Evolutionary conservation across 805 yeast genomes (phyloP), one percentile per base, ranked within the genome.

Genomic region (Saturnispora serradocipensis): DNA sequence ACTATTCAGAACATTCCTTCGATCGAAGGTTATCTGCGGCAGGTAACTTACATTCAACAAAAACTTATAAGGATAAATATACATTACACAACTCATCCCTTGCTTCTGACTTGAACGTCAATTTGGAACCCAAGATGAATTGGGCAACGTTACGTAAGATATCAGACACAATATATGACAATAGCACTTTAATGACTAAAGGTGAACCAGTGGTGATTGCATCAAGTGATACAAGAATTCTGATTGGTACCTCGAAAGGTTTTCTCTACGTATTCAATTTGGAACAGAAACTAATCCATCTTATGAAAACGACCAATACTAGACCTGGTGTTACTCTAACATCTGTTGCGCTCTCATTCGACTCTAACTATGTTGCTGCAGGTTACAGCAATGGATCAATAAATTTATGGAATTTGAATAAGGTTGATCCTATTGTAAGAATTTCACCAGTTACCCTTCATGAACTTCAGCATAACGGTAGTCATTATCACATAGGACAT

Each of bases 211-310:
- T 77, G 0, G 62, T 72, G 25, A 59, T 80, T 13, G 62, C 71
- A 0, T 69, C 76, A 0, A 72, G 77, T 9, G 74, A 71, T 34
- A 40, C 39, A 7, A 58, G 74, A 32, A 69, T 84, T 7, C 80
- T 80, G 0, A 59, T 89, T 7, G 97, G 95, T 2, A 89, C 97
- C 0, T 59, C 75, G 0, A 76, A 75, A 48, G 96, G 96, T 1
- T 68, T 64, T 36, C 69, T 88, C 0, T 64, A 86, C 5, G 71
- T 85, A 5, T 89, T 87, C 64, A 84, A 82, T 59, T 83, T 81
- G 55, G 75, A 75, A 43, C 96, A 90, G 63, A 71, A 69, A 30
- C 61, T 86, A 4, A 68, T 74, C 13, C 67, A 67, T 43, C 72
- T 74, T 1, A 61, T 84, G 15, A 58, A 57, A n/a, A 57, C 64